Evolutionary conservation across 1,284 basidiomycete genomes (phyloP).

Genomic region (Leccinum proximum): DNA sequence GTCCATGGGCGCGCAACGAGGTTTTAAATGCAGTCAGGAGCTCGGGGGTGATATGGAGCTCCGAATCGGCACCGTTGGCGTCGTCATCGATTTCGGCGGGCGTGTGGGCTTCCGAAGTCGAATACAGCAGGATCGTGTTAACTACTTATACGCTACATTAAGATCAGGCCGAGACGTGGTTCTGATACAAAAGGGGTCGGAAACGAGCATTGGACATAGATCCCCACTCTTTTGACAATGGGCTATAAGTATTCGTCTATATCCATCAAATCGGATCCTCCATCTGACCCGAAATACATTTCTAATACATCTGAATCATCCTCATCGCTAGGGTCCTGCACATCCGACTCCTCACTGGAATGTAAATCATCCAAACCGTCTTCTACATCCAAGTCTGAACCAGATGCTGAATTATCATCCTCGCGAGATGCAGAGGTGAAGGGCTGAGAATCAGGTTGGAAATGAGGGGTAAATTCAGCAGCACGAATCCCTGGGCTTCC

Average conservation of each 20-base stretch:
- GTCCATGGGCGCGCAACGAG: conserved; percentile 49
- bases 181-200: too few relatives aligned
- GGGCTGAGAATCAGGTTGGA: neutral
- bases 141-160: too few relatives aligned
- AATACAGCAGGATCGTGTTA: too few relatives aligned
- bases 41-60: conserved; percentile 59
- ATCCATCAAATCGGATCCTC: neutral
- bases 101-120: neutral
- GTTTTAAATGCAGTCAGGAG: conserved; percentile 64
- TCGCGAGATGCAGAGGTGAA: neutral
- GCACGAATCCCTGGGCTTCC: neutral
- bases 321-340: neutral
- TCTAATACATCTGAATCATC: neutral
- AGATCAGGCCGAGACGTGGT: too few relatives aligned
- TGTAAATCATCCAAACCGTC: neutral
- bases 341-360: neutral
- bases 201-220: too few relatives aligned
- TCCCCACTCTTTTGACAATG: too few relatives aligned
- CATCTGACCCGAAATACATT: neutral
- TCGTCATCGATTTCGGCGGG: neutral
- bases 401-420: neutral
- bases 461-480: neutral
- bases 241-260: neutral
- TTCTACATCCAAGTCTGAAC: neutral
- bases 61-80: conserved; percentile 25